Percentiles rank a stretch among this genome's conserved stretches.
Evolutionary conservation across 73 alveolate genomes (phyloP).

Genomic region (Tetrahymena borealis): DNA sequence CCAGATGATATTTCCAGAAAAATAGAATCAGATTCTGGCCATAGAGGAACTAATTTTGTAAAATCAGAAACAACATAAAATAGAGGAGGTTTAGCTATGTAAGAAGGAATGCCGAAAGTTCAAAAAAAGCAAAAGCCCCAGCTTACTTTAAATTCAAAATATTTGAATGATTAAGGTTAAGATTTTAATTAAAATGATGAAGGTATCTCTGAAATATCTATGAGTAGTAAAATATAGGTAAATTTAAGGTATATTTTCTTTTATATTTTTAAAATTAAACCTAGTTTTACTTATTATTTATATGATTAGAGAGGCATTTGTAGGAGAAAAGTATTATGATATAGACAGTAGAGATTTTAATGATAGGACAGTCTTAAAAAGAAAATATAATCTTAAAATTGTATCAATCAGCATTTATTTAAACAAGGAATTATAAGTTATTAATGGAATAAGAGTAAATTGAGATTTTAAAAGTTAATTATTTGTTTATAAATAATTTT

Average conservation of each 20-base stretch:
- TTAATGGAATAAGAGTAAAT: background rate
- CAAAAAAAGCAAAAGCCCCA: background rate
- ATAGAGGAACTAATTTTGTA: background rate
- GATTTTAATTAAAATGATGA: background rate
- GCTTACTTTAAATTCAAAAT: background rate
- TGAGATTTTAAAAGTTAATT: background rate
- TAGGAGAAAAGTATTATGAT: background rate
- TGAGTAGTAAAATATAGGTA: background rate
- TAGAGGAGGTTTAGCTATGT: background rate
- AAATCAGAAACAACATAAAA: background rate
- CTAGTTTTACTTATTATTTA: too few relatives aligned
- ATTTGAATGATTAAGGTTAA: background rate
- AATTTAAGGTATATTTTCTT: background rate
- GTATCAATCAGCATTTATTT: background rate
- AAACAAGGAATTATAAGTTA: background rate
- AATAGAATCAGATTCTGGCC: background rate
- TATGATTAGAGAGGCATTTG: background rate
- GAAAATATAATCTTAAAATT: background rate
- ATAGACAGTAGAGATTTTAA: background rate
- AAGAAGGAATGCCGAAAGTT: background rate
- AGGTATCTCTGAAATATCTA: background rate
- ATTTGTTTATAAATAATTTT: background rate
- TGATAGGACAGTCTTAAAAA: background rate
- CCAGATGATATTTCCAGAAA: background rate
- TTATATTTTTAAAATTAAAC: background rate